Evolutionary conservation across 768 basidiomycete species (phyloP).

Genomic region (Leccinum imitatum): DNA sequence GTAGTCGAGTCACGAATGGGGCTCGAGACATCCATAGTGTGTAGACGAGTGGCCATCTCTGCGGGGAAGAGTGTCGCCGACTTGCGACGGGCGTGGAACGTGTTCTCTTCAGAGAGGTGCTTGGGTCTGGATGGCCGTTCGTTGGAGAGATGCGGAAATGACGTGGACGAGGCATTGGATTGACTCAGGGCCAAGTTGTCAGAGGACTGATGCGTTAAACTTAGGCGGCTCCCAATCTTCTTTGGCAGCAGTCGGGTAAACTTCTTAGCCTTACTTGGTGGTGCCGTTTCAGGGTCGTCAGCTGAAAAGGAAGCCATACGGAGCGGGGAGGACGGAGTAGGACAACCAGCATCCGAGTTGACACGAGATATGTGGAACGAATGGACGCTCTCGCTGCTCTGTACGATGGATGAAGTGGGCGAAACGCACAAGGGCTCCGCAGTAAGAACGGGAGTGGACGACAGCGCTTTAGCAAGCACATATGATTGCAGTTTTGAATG

Average conservation of each 20-base stretch:
- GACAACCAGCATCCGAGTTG: slow-evolving; percentile 17
- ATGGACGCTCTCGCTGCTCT: slow-evolving; percentile 29
- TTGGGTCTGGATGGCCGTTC: slow-evolving; percentile 29
- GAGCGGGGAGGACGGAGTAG: slow-evolving; percentile 30
- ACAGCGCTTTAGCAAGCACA: slow-evolving; percentile 21
- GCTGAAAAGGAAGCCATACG: slow-evolving; percentile 26
- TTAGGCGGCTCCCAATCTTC: slow-evolving; percentile 32
- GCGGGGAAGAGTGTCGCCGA: slow-evolving; percentile 34
- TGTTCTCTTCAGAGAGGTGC: slow-evolving; percentile 31
- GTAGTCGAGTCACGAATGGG: slow-evolving; percentile 23
- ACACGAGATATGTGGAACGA: slow-evolving; percentile 21
- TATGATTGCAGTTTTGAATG: slow-evolving; percentile 30
- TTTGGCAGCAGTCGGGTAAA: slow-evolving; percentile 32
- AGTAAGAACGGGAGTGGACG: slow-evolving; percentile 31
- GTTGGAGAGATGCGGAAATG: slow-evolving; percentile 23
- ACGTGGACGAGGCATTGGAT: slow-evolving; percentile 26
- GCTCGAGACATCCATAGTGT: slow-evolving; percentile 31
- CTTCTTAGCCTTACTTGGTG: slow-evolving; percentile 26
- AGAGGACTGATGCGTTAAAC: slow-evolving; percentile 25
- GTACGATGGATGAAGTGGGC: slow-evolving; percentile 27
- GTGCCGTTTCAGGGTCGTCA: slow-evolving; percentile 19
- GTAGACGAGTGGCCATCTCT: slow-evolving; percentile 28
- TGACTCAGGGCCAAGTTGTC: slow-evolving; percentile 27
- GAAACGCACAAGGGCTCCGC: slow-evolving; percentile 27
- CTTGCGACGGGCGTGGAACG: slow-evolving; percentile 36